A percentile compares a stretch with the other conserved stretches of the same genome.
Evolutionary conservation across 1,139 yeast genomes (phyloP).

Genomic region (Saccharomyces hybrid): DNA sequence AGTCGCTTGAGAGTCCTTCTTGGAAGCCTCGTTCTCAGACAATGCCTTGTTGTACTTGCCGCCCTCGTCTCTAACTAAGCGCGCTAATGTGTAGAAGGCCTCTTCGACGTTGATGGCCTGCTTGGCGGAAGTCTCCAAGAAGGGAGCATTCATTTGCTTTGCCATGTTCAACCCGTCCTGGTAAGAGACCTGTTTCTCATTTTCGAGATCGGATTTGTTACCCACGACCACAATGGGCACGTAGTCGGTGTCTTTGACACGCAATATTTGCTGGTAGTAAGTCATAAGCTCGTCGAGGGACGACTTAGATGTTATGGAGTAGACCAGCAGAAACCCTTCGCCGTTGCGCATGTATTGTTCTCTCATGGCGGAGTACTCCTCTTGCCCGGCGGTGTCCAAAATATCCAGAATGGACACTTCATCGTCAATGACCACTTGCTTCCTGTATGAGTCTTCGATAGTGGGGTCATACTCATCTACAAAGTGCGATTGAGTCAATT

Average conservation of each 20-base stretch:
- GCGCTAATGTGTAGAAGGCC: conserved; percentile 70
- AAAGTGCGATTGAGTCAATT: conserved; percentile 81
- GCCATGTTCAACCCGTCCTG: conserved; percentile 81
- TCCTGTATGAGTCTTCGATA: conserved; percentile 82
- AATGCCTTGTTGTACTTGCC: conserved; percentile 22
- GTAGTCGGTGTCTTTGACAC: conserved; percentile 72
- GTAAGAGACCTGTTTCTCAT: conserved; percentile 72
- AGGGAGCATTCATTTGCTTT: conserved; percentile 63
- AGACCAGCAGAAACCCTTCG: conserved; percentile 80
- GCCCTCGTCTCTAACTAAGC: conserved; percentile 47
- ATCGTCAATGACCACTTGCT: conserved; percentile 72
- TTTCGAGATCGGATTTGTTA: conserved; percentile 70
- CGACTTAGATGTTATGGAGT: conserved; percentile 71
- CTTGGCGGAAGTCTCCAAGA: conserved; percentile 90
- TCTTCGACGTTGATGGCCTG: conserved; percentile 90
- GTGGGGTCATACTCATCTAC: conserved; percentile 97
- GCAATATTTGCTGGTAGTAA: conserved; percentile 73
- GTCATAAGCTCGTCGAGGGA: conserved; percentile 72
- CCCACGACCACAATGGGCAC: conserved; percentile 74
- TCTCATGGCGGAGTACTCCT: conserved; percentile 92
- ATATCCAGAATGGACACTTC: conserved; percentile 76
- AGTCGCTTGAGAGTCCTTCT: not conserved
- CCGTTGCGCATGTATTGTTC: conserved; percentile 93
- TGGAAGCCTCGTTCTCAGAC: not conserved
- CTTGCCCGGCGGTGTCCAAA: conserved; percentile 97